Conservation (phyloP, 2,329 filamentous ascomycete species). For the Aspergillus felis region DNA sequence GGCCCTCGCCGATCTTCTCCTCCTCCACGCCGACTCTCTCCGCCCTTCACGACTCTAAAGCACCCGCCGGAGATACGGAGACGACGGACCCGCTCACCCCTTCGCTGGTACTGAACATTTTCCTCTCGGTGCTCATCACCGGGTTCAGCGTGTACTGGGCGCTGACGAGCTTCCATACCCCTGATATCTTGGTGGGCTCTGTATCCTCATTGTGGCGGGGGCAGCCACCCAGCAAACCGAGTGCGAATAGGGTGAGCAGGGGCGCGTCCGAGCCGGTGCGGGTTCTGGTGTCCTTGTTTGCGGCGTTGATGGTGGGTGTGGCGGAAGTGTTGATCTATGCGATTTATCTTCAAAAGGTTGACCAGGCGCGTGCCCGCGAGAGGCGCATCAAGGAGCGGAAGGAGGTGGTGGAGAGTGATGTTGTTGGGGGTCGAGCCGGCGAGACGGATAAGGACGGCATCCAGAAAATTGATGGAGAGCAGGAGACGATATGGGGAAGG, state of each 20-base stretch:
- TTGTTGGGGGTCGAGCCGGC: constrained; percentile 8
- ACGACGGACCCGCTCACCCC: constrained; percentile 45
- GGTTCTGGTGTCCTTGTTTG: constrained; percentile 39
- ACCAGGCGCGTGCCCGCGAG: constrained; percentile 36
- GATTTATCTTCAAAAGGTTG: constrained; percentile 44
- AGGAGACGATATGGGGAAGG: constrained; percentile 40
- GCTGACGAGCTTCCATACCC: constrained; percentile 35
- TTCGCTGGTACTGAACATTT: constrained; percentile 77
- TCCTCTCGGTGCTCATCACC: constrained; percentile 77
- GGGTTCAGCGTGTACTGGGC: constrained; percentile 46
- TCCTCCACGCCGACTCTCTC: constrained; percentile 55
- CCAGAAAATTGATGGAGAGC: constrained; percentile 10
- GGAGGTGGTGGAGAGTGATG: constrained; percentile 24
- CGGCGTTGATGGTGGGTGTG: constrained; percentile 42
- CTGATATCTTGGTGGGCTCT: constrained; percentile 22
- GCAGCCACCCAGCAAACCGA: too few species aligned
- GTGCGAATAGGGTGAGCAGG: constrained; percentile 8
- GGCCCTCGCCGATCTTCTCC: constrained; percentile 45
- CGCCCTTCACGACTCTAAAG: constrained; percentile 38
- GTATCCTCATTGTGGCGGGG: constrained; percentile 15
- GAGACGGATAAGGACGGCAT: neutral
- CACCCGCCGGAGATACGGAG: constrained; percentile 30
- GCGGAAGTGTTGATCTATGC: constrained; percentile 47
- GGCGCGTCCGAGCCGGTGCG: constrained; percentile 31
- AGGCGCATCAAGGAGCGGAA: constrained; percentile 38